Conservation (phyloP, 1,139 yeast genomes). For the Chernovozyma sophiae-reginae region DNA sequence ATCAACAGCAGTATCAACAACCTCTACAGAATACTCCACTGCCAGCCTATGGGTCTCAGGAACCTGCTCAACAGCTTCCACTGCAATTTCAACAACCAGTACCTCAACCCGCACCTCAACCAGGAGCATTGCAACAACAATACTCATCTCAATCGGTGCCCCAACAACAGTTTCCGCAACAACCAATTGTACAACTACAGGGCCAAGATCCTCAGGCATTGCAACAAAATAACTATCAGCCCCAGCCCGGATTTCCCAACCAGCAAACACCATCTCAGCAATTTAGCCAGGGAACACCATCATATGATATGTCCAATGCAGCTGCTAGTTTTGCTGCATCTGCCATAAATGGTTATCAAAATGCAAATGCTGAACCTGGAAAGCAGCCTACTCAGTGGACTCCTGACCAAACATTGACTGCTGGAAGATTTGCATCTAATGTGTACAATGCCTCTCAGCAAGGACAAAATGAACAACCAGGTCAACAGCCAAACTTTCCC, state of each 20-base stretch:
- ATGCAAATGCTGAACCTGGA: constrained; percentile 4
- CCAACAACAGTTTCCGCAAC: constrained; percentile 3
- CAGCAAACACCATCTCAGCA: too few relatives aligned
- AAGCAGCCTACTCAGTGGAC: constrained; percentile 3
- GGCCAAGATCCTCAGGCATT: neutral
- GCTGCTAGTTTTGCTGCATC: constrained; percentile 3
- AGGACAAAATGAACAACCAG: constrained; percentile 8
- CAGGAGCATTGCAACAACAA: constrained; percentile 3
- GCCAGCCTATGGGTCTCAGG: too few relatives aligned
- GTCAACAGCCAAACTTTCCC: too few relatives aligned
- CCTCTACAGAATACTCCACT: constrained; percentile 10
- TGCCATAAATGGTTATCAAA: constrained; percentile 4
- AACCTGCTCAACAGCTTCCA: constrained; percentile 11
- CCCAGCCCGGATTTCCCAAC: too few relatives aligned
- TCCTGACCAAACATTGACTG: constrained; percentile 3
- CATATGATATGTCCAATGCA: constrained; percentile 1
- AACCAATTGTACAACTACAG: constrained; percentile 1
- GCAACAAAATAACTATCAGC: too few relatives aligned
- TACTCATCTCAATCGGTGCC: neutral
- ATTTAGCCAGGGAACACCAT: too few relatives aligned
- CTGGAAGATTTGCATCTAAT: constrained; percentile 5
- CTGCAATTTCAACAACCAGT: constrained; percentile 2
- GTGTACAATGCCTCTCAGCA: constrained; percentile 6
- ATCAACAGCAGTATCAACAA: constrained; percentile 3
- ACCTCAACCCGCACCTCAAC: constrained; percentile 5